A percentile compares a stretch with the other conserved stretches of the same genome.
These are phyloP conservation scores for Rachicladosporium sp. DNA, from an alignment of 2,329 filamentous ascomycete species.

Conservation along the genomic window DNA sequence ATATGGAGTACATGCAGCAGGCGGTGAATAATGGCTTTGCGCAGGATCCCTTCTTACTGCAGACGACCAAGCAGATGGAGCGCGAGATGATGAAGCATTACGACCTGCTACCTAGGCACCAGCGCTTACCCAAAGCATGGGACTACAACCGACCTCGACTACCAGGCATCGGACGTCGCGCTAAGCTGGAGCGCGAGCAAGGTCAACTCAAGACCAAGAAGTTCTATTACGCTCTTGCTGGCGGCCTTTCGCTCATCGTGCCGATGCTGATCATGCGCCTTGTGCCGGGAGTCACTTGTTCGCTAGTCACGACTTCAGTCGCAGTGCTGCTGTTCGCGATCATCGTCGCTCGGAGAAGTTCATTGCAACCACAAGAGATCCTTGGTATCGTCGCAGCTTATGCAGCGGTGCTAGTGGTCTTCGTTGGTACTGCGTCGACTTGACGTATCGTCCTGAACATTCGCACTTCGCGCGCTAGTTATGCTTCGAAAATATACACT, in stretches of 20 bases:
- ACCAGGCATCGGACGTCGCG: not conserved
- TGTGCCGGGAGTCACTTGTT: slow-evolving; percentile 1
- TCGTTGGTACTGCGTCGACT: not conserved
- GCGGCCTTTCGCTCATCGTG: slow-evolving; percentile 6
- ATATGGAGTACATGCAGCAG: slow-evolving; percentile 6
- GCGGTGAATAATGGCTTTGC: not conserved
- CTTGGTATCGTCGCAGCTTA: slow-evolving; percentile 6
- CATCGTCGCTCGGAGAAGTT: not conserved
- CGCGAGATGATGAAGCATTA: slow-evolving; percentile 5
- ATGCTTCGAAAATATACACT: no score
- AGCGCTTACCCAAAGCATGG: not conserved
- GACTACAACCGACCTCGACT: not conserved
- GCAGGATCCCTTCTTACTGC: slow-evolving; percentile 2
- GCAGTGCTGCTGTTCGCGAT: slow-evolving; percentile 5
- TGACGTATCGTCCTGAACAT: no score
- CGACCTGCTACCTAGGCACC: slow-evolving; percentile 2
- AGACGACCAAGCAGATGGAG: slow-evolving; percentile 2
- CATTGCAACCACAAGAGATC: slow-evolving; percentile 5
- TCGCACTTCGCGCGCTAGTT: no score
- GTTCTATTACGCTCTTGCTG: slow-evolving; percentile 2
- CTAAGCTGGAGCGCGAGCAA: slow-evolving; percentile 1
- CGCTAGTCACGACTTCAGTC: slow-evolving; percentile 6
- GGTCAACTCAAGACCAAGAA: not conserved
- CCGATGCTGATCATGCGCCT: slow-evolving; percentile 8
- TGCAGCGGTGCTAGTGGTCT: slow-evolving; percentile 4